These are phyloP conservation scores for Periconia sp. DNA, from an alignment of 2,329 filamentous ascomycete genomes.

Conservation along the genomic window DNA sequence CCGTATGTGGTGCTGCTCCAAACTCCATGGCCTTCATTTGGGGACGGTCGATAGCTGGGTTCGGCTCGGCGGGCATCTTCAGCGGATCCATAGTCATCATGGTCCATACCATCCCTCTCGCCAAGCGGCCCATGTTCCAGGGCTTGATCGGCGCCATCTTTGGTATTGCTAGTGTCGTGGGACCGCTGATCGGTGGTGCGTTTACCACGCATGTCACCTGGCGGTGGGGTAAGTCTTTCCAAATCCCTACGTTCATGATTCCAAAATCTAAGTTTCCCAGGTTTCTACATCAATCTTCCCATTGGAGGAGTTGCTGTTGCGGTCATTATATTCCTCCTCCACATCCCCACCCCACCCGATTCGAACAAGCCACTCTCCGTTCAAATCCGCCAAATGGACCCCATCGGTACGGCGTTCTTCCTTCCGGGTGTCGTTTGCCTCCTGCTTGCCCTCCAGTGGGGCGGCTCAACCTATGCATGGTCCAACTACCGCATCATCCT, in stretches of 20 bases:
- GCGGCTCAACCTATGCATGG: conserved; percentile 37
- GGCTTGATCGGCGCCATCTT: conserved; percentile 40
- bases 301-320: not conserved
- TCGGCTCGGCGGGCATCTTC: conserved; percentile 39
- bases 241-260: not conserved
- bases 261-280: not conserved
- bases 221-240: conserved; percentile 6
- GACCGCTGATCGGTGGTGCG: conserved; percentile 30
- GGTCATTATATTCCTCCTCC: not conserved
- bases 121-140: conserved; percentile 41
- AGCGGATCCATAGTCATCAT: conserved; percentile 39
- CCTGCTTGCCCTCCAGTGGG: conserved; percentile 45
- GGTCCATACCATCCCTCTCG: conserved; percentile 38
- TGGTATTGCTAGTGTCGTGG: conserved; percentile 38
- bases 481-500: conserved; percentile 46
- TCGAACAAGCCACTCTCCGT: conserved; percentile 24
- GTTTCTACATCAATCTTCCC: conserved; percentile 43
- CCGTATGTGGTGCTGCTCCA: conserved; percentile 38
- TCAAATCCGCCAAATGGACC: conserved; percentile 48
- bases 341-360: not conserved
- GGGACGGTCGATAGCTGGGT: conserved; percentile 41
- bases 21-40: conserved; percentile 47
- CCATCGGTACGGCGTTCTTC: conserved; percentile 43
- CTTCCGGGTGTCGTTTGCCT: conserved; percentile 43
- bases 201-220: conserved; percentile 17